phyloP scores from a whole-genome alignment of 306 rosid species.

The Lotus japonicus region DNA sequence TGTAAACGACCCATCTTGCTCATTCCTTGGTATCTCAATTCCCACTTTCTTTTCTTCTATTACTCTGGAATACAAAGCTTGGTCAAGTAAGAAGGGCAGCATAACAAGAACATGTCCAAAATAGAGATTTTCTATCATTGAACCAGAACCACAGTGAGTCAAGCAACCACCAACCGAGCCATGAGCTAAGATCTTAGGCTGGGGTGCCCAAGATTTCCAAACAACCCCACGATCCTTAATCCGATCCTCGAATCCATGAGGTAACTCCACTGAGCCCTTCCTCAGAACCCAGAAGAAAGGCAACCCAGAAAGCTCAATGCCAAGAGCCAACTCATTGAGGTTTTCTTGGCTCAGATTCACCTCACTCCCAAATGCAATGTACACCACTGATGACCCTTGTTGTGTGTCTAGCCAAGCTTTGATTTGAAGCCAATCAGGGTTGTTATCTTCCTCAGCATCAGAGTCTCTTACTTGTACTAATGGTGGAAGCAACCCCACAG shows the following conservation, averaged over 20 bases:
- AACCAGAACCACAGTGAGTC: constrained; percentile 54
- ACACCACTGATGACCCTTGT: constrained; percentile 36
- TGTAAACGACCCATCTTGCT: constrained; percentile 25
- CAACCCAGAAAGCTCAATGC: constrained; percentile 42
- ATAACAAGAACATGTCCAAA: constrained; percentile 40
- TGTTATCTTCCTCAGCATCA: constrained; percentile 7
- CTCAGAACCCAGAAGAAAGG: constrained; percentile 60
- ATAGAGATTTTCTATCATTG: constrained; percentile 37
- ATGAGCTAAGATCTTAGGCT: constrained; percentile 45
- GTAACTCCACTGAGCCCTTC: constrained; percentile 28
- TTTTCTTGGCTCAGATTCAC: constrained; percentile 42
- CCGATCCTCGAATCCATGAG: constrained; percentile 45
- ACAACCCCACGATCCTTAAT: constrained; percentile 33
- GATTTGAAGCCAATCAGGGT: constrained; percentile 33
- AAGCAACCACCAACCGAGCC: constrained; percentile 41
- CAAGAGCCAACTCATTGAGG: constrained; percentile 28
- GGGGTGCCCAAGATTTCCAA: constrained; percentile 56
- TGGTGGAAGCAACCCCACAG: constrained; percentile 36
- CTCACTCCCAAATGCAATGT: constrained; percentile 56
- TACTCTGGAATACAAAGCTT: constrained; percentile 34
- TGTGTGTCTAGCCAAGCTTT: constrained; percentile 26
- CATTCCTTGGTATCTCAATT: constrained; percentile 31
- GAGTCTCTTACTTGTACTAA: neutral
- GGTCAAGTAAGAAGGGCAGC: constrained; percentile 31
- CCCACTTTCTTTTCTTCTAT: constrained; percentile 39